A percentile compares a stretch with the other conserved stretches of the same genome.
phyloP scores from a whole-genome alignment of 495 filamentous ascomycete genomes.

The Penicillium longicatenatum region DNA sequence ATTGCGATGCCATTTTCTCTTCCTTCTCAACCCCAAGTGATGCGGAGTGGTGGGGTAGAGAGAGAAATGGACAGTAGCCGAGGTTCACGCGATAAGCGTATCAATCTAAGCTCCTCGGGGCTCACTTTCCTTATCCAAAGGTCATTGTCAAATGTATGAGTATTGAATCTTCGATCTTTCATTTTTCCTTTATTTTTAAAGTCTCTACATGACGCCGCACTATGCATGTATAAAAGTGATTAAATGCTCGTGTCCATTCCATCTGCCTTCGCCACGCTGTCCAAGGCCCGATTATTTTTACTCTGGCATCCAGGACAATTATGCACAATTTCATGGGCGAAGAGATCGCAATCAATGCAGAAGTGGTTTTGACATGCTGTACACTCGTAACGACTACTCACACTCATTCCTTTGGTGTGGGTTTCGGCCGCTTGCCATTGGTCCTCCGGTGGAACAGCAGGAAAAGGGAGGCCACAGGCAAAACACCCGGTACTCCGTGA shows the following conservation, averaged over 20 bases:
- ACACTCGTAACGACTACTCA: constrained; percentile 87
- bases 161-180: neutral
- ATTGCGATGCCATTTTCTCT: constrained; percentile 9
- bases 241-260: constrained; percentile 38
- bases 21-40: constrained; percentile 9
- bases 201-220: constrained; percentile 14
- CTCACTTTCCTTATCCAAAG: too few relatives aligned
- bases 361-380: constrained; percentile 83
- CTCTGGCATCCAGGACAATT: constrained; percentile 96
- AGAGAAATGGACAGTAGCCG: neutral
- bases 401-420: constrained; percentile 66
- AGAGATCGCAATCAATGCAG: constrained; percentile 97
- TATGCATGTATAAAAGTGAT: constrained; percentile 19
- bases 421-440: constrained; percentile 38
- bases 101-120: neutral
- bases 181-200: neutral
- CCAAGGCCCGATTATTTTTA: constrained; percentile 22
- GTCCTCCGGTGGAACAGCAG: constrained; percentile 43
- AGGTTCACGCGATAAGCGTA: neutral
- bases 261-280: constrained; percentile 7
- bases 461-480: constrained; percentile 56
- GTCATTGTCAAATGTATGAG: neutral
- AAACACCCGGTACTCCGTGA: constrained; percentile 45
- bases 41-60: constrained; percentile 8
- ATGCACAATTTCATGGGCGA: constrained; percentile 88